phyloP scores from a whole-genome alignment of 495 filamentous ascomycete genomes.

The Collariella sp. region DNA sequence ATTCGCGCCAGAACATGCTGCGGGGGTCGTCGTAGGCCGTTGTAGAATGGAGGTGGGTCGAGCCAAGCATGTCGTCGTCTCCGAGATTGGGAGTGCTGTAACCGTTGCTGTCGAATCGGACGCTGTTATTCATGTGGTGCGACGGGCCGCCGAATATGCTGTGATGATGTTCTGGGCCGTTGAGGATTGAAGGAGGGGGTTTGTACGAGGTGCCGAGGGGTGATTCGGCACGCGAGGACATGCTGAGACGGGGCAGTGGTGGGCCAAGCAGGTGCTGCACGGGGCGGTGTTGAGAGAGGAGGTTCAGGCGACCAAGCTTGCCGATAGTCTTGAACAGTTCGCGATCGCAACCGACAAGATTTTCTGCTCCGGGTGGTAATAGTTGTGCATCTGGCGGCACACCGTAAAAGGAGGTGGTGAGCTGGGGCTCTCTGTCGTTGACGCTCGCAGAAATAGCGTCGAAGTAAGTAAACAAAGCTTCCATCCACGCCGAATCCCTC shows the following conservation, averaged over 20 bases:
- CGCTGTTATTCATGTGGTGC: slow-evolving; percentile 18
- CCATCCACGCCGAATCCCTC: slow-evolving; percentile 71
- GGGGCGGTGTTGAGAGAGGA: slow-evolving; percentile 71
- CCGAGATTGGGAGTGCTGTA: slow-evolving; percentile 44
- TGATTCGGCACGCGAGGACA: slow-evolving; percentile 20
- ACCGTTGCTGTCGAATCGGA: slow-evolving; percentile 55
- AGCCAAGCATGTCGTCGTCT: slow-evolving; percentile 33
- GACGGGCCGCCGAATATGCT: slow-evolving; percentile 18
- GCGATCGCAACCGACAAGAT: slow-evolving; percentile 79
- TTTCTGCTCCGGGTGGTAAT: slow-evolving; percentile 50
- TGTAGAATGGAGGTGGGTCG: slow-evolving; percentile 26
- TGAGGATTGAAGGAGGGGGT: slow-evolving; percentile 21
- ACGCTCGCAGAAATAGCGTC: slow-evolving; percentile 90
- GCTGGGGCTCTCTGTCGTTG: slow-evolving; percentile 85
- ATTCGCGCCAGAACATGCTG: slow-evolving; percentile 73
- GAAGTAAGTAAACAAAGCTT: slow-evolving; percentile 92
- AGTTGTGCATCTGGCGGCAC: slow-evolving; percentile 65
- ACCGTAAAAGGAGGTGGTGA: slow-evolving; percentile 55
- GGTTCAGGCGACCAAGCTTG: slow-evolving; percentile 73
- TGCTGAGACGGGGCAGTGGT: slow-evolving; percentile 15
- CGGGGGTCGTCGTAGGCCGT: slow-evolving; percentile 44
- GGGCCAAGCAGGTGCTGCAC: slow-evolving; percentile 33
- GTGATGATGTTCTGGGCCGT: slow-evolving; percentile 5
- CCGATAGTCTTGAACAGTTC: slow-evolving; percentile 69
- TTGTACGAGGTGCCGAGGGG: slow-evolving; percentile 45